Percentiles rank a stretch among this genome's conserved stretches.
phyloP scores from a whole-genome alignment of 192 early-diverging fungal genomes.

The Phlyctochytrium planicorne region DNA sequence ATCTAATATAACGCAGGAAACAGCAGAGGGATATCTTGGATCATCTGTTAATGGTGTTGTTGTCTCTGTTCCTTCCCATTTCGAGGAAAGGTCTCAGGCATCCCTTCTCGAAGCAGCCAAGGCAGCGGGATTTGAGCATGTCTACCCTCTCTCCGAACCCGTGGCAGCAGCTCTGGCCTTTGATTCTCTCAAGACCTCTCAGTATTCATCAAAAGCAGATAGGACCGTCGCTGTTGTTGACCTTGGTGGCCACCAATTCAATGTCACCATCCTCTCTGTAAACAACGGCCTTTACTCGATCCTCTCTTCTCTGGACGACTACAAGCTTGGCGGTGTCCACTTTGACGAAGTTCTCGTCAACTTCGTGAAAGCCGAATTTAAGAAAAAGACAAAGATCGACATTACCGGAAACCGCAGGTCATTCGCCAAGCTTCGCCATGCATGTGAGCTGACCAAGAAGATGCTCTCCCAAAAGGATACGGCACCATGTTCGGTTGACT shows the following conservation, averaged over 20 bases:
- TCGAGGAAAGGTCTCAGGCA: slow-evolving; percentile 67
- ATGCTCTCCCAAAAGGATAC: slow-evolving; percentile 74
- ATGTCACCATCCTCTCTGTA: slow-evolving; percentile 73
- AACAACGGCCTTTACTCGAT: slow-evolving; percentile 84
- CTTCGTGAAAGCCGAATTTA: slow-evolving; percentile 85
- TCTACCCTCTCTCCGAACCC: slow-evolving; percentile 85
- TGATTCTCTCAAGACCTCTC: slow-evolving; percentile 45
- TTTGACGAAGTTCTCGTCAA: slow-evolving; percentile 82
- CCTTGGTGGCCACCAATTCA: slow-evolving; percentile 82
- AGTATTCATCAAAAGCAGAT: slow-evolving; percentile 54
- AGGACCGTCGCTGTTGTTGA: slow-evolving; percentile 83
- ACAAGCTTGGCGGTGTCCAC: slow-evolving; percentile 76
- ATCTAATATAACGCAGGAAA: too few relatives aligned
- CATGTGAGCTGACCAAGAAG: slow-evolving; percentile 91
- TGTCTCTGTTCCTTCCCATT: slow-evolving; percentile 84
- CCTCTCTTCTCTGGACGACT: slow-evolving; percentile 72
- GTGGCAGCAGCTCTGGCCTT: slow-evolving; percentile 88
- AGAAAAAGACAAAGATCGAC: slow-evolving; percentile 80
- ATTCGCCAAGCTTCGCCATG: slow-evolving; percentile 75
- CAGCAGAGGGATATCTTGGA: slow-evolving; percentile 88
- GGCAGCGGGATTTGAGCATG: slow-evolving; percentile 75
- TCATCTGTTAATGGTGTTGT: slow-evolving; percentile 76
- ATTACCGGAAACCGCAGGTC: slow-evolving; percentile 73
- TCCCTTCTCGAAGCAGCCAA: slow-evolving; percentile 66
- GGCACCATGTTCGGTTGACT: slow-evolving; percentile 92